Base-by-base conservation (phyloP, 208 protist species). In the Crithidia mellificae region DNA sequence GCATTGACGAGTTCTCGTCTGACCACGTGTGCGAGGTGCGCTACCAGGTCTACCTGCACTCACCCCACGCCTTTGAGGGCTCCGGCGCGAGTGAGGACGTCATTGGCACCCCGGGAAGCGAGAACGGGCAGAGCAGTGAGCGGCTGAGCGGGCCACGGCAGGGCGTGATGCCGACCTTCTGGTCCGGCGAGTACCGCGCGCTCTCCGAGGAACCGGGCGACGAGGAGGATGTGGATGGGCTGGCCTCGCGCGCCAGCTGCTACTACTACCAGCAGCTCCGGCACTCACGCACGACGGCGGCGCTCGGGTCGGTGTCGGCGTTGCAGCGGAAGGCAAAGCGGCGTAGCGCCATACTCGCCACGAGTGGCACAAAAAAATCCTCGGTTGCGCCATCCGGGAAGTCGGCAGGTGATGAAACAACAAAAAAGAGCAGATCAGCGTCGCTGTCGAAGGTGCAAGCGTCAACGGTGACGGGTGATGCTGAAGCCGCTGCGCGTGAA, bases 1-100 rank as follows among this genome's bases (percentile, higher is more conserved):
- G 63, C 41, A 59, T 57, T 22, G 69, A 72, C n/a, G 72, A 68
- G 44, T 86, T 77, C 38, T 75, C 69, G 4, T 78, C 76, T 0
- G 70, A 74, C 19, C 68, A 70, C 56, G 47, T 78, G 14, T 69
- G 57, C 43, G 63, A 81, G 17, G 50, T 64, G 58, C 54, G 55
- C 24, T 70, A 58, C 52, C 50, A 50, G 1, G 54, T 41, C 27
- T 41, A 39, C 46, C 57, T 71, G 25, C 27, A 47, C 34, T 53
- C 46, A 4, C 41, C 47, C n/a, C 27, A 59, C 41, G 11, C 59
- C 27, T 32, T 41, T 7, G 51, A 44, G 3, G 46, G 54, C 22
- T n/a, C 32, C 20, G 7, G 29, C 7, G 55, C 55, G 12, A 15
- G 19, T 17, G 39, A 34, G 6, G 50, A 32, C 27, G 44, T 43